Conservation (phyloP, 2,329 filamentous ascomycete species). For the Bipolaris sorokiniana region DNA sequence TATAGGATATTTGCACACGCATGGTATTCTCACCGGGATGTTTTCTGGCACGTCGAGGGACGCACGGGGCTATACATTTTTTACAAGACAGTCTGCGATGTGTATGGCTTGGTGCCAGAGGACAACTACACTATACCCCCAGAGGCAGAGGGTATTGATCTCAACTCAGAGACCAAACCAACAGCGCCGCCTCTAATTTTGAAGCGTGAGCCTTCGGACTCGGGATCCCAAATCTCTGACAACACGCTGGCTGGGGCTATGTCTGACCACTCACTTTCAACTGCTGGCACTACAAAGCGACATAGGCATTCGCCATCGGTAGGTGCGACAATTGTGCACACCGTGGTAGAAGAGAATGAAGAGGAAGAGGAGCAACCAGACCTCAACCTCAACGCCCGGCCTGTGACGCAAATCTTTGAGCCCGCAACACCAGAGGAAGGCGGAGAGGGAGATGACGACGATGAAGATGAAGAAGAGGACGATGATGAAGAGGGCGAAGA, state of each 20-base stretch:
- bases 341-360: conserved; percentile 82
- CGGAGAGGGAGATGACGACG: conserved; percentile 13
- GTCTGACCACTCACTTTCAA: conserved; percentile 57
- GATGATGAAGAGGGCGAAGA: conserved; percentile 12
- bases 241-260: conserved; percentile 31
- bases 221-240: conserved; percentile 28
- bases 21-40: conserved; percentile 95
- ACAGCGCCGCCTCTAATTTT: conserved; percentile 41
- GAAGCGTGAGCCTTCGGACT: conserved; percentile 44
- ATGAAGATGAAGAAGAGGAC: conserved; percentile 24
- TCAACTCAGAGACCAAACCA: conserved; percentile 53
- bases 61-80: conserved; percentile 93
- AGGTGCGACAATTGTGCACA: conserved; percentile 73
- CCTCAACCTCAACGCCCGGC: conserved; percentile 14
- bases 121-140: conserved; percentile 96
- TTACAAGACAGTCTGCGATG: conserved; percentile 96
- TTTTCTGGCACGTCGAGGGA: conserved; percentile 93
- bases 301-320: conserved; percentile 84
- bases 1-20: conserved; percentile 98
- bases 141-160: conserved; percentile 79
- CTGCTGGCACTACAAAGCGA: conserved; percentile 75
- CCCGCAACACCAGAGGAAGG: conserved; percentile 14
- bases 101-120: conserved; percentile 84
- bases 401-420: conserved; percentile 29
- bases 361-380: conserved; percentile 61